Conservation (phyloP, 2,329 filamentous ascomycete species). For the Trichoderma gracile region DNA sequence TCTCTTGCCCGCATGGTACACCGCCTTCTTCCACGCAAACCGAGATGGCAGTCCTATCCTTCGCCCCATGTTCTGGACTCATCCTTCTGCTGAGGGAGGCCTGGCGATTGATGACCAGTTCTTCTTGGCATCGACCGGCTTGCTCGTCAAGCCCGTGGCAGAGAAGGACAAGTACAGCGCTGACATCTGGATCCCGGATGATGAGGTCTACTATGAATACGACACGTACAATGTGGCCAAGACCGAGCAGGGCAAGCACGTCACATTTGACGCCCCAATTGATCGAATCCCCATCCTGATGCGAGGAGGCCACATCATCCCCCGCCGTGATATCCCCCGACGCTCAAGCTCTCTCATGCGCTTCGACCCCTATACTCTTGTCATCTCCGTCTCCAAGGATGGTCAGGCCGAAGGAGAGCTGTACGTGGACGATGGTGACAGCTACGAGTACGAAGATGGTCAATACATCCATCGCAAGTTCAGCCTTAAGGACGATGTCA, state of each 20-base stretch:
- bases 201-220: conserved; percentile 93
- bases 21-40: conserved; percentile 88
- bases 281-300: conserved; percentile 88
- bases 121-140: conserved; percentile 82
- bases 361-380: conserved; percentile 91
- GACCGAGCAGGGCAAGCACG: conserved; percentile 67
- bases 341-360: conserved; percentile 87
- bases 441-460: conserved; percentile 81
- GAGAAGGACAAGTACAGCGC: conserved; percentile 70
- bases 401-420: conserved; percentile 71
- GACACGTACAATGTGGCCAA: conserved; percentile 77
- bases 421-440: conserved; percentile 92
- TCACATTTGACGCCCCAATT: conserved; percentile 73
- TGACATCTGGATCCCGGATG: conserved; percentile 84
- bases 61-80: conserved; percentile 88
- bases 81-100: conserved; percentile 82
- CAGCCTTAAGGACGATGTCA: conserved; percentile 58
- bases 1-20: conserved; percentile 93
- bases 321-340: conserved; percentile 83
- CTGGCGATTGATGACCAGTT: conserved; percentile 91
- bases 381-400: conserved; percentile 66
- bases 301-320: conserved; percentile 89
- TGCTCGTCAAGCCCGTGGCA: conserved; percentile 90
- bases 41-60: conserved; percentile 83
- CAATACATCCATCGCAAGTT: conserved; percentile 88